Percentiles rank a stretch among this genome's conserved stretches.
phyloP scores from a whole-genome alignment of 345 rosid species.

The Iberis pinnata region DNA sequence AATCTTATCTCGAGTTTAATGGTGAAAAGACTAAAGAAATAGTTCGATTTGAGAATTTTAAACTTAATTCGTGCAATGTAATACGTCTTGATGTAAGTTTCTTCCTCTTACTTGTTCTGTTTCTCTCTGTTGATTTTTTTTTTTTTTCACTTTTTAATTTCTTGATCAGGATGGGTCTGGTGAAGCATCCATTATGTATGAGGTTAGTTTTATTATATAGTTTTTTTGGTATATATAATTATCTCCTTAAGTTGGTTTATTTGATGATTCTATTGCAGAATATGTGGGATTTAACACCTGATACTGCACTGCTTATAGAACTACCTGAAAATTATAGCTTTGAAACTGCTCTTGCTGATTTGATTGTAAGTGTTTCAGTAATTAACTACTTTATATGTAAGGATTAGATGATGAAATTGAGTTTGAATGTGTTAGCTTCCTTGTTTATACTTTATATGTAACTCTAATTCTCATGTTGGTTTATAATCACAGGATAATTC shows the following conservation, averaged over 20 bases:
- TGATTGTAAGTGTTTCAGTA: constrained; percentile 42
- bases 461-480: background rate
- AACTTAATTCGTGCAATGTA: constrained; percentile 37
- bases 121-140: too few relatives aligned
- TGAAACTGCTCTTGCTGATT: constrained; percentile 74
- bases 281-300: constrained; percentile 82
- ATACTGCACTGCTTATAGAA: constrained; percentile 46
- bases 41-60: constrained; percentile 33
- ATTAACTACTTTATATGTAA: background rate
- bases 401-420: background rate
- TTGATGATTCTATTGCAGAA: constrained; percentile 34
- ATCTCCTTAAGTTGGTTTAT: background rate
- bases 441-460: background rate
- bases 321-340: constrained; percentile 57
- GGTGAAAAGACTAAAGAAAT: constrained; percentile 15
- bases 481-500: constrained; percentile 53
- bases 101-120: too few relatives aligned
- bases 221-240: constrained; percentile 5
- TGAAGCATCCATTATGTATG: constrained; percentile 27
- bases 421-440: background rate
- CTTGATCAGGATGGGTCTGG: background rate
- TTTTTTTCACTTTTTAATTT: too few relatives aligned
- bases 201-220: constrained; percentile 34
- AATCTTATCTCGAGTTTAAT: constrained; percentile 25
- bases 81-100: constrained; percentile 41